Conservation (phyloP, 1,139 yeast genomes). For the Yamadazyma spencermartinsiae region DNA sequence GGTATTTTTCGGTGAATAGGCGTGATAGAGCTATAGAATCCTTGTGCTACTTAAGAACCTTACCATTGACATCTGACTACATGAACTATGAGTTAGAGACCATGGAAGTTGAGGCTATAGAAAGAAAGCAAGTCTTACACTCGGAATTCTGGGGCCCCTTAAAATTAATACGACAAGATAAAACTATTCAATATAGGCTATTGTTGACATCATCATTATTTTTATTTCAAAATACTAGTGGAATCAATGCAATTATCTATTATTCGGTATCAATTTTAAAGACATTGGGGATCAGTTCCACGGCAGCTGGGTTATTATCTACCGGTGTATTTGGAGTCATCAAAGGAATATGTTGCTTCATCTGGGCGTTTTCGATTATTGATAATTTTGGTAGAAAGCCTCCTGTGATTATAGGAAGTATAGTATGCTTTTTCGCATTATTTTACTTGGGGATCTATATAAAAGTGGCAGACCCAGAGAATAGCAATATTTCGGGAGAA, state of each 20-base stretch:
- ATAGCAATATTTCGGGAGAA: slow-evolving; percentile 10
- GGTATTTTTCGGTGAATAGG: slow-evolving; percentile 36
- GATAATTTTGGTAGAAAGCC: slow-evolving; percentile 50
- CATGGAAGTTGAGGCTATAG: slow-evolving; percentile 24
- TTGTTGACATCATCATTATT: slow-evolving; percentile 29
- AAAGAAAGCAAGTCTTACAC: slow-evolving; percentile 21
- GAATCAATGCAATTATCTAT: slow-evolving; percentile 36
- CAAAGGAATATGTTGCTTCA: slow-evolving; percentile 43
- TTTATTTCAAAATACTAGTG: slow-evolving; percentile 35
- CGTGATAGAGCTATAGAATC: slow-evolving; percentile 36
- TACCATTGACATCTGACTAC: slow-evolving; percentile 26
- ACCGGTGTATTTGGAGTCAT: slow-evolving; percentile 61
- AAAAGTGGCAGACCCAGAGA: slow-evolving; percentile 39
- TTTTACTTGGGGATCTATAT: slow-evolving; percentile 53
- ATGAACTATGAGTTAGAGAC: slow-evolving; percentile 26
- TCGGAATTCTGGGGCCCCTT: slow-evolving; percentile 30
- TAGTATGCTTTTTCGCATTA: slow-evolving; percentile 49
- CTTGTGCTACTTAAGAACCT: slow-evolving; percentile 28
- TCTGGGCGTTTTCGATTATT: slow-evolving; percentile 47
- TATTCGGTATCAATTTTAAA: slow-evolving; percentile 35
- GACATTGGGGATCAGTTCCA: slow-evolving; percentile 31
- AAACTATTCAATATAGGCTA: slow-evolving; percentile 26
- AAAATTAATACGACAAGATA: slow-evolving; percentile 22
- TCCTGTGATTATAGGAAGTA: slow-evolving; percentile 41
- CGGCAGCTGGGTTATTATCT: slow-evolving; percentile 48